These are phyloP conservation scores for Teratosphaeria nubilosa DNA, from an alignment of 2,329 filamentous ascomycete genomes.

Conservation along the genomic window DNA sequence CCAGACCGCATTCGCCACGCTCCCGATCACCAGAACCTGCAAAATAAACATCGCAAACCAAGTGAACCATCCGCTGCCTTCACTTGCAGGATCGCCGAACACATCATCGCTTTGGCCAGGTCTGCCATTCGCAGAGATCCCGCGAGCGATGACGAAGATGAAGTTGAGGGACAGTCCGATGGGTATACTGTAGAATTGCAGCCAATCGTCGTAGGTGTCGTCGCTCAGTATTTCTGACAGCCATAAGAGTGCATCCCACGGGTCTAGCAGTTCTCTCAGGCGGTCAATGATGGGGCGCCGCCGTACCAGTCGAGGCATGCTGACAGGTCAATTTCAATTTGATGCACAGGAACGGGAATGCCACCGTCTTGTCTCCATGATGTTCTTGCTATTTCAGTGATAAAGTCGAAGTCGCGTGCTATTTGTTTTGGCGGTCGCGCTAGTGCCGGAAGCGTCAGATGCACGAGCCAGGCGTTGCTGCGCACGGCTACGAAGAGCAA, in stretches of 20 bases:
- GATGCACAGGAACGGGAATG: background rate
- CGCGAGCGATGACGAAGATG: conserved; percentile 69
- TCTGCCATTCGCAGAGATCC: conserved; percentile 39
- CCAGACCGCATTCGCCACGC: conserved; percentile 68
- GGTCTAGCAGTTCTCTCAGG: conserved; percentile 70
- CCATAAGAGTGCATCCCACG: conserved; percentile 83
- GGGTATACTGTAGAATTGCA: conserved; percentile 62
- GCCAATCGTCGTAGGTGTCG: conserved; percentile 73
- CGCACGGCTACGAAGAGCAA: background rate
- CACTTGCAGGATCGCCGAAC: conserved; percentile 57
- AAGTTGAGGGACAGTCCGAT: conserved; percentile 70
- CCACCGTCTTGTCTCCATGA: background rate
- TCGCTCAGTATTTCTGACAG: conserved; percentile 87
- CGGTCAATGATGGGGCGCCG: conserved; percentile 70
- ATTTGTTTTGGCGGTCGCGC: background rate
- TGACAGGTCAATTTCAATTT: background rate
- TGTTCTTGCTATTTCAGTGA: background rate
- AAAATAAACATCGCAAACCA: conserved; percentile 57
- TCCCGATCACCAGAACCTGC: conserved; percentile 57
- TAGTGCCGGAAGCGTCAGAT: background rate
- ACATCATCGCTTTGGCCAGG: conserved; percentile 55
- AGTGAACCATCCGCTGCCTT: conserved; percentile 54
- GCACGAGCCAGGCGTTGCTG: background rate
- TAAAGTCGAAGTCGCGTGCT: background rate
- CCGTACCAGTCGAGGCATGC: conserved; percentile 72